phyloP scores from a whole-genome alignment of 768 basidiomycete genomes.

The Hypholoma sublateritium region DNA sequence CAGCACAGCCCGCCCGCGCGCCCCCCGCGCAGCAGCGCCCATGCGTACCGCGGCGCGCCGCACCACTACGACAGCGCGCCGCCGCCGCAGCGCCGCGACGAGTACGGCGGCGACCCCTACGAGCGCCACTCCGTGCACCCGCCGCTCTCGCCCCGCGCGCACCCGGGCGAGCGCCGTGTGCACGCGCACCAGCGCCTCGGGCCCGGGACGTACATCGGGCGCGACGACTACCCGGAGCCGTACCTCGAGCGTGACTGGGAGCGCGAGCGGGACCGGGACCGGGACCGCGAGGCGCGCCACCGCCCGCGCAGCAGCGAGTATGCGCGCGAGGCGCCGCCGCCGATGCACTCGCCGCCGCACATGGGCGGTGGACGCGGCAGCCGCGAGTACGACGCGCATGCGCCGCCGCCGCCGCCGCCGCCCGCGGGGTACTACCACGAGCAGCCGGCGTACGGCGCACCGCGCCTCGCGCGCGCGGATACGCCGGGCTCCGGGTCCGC shows the following conservation, averaged over 20 bases:
- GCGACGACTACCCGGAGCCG: slow-evolving; percentile 32
- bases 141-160: not conserved
- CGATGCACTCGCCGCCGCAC: slow-evolving; percentile 43
- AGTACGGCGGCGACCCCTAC: not conserved
- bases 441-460: slow-evolving; percentile 17
- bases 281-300: not conserved
- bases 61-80: too few species aligned
- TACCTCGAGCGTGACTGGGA: not conserved
- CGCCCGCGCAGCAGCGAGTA: slow-evolving; percentile 12
- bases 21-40: slow-evolving; percentile 10
- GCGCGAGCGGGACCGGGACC: slow-evolving; percentile 1
- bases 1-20: slow-evolving; percentile 5
- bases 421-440: slow-evolving; percentile 20
- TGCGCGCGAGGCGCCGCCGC: slow-evolving; percentile 12
- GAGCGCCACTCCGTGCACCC: not conserved
- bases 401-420: slow-evolving; percentile 22
- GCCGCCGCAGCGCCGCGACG: not conserved
- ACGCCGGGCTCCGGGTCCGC: slow-evolving; percentile 59
- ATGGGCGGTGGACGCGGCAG: slow-evolving; percentile 27
- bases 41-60: too few species aligned
- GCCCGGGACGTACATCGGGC: slow-evolving; percentile 56
- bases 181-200: slow-evolving; percentile 72
- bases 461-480: slow-evolving; percentile 50
- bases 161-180: slow-evolving; percentile 31
- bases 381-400: slow-evolving; percentile 18